Evolutionary conservation across 495 filamentous ascomycete species (phyloP).

Genomic region (Paragyromitra xinjiangensis): DNA sequence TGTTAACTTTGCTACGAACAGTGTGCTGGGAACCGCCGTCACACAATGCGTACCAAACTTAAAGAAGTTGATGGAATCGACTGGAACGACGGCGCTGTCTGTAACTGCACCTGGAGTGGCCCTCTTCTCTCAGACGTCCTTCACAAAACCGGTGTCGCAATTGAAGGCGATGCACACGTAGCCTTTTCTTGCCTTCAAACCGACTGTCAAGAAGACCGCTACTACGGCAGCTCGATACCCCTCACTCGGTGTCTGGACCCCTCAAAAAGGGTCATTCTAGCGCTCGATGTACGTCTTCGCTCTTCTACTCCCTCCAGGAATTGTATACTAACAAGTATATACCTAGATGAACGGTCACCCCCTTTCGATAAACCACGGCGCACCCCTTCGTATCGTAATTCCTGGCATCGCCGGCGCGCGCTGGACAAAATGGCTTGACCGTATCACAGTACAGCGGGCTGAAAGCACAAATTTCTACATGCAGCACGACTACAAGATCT

Average conservation of each 20-base stretch:
- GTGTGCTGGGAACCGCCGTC: constrained; percentile 72
- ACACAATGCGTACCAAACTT: constrained; percentile 70
- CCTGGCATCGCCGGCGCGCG: constrained; percentile 65
- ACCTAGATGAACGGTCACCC: constrained; percentile 61
- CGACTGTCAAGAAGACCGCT: constrained; percentile 65
- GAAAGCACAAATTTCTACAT: constrained; percentile 64
- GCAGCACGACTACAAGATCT: constrained; percentile 65
- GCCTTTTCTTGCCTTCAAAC: constrained; percentile 66
- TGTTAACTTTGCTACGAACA: constrained; percentile 46
- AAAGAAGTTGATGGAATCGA: constrained; percentile 71
- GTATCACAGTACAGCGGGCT: constrained; percentile 61
- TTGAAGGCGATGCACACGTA: constrained; percentile 60
- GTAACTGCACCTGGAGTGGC: constrained; percentile 70
- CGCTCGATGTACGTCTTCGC: constrained; percentile 61
- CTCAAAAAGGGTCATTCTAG: constrained; percentile 65
- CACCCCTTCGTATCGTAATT: constrained; percentile 63
- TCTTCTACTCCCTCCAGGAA: background rate
- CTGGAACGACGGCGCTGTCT: constrained; percentile 71
- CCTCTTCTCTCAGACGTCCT: constrained; percentile 68
- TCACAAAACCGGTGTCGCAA: constrained; percentile 58
- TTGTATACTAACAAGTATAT: constrained; percentile 18
- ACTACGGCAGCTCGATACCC: constrained; percentile 66
- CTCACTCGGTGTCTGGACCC: constrained; percentile 63
- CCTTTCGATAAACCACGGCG: constrained; percentile 63
- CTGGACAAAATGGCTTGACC: constrained; percentile 67